Percentiles rank a stretch among this genome's conserved stretches.
Evolutionary conservation across 2,329 filamentous ascomycete species (phyloP).

Genomic region (Talaromyces sp.): DNA sequence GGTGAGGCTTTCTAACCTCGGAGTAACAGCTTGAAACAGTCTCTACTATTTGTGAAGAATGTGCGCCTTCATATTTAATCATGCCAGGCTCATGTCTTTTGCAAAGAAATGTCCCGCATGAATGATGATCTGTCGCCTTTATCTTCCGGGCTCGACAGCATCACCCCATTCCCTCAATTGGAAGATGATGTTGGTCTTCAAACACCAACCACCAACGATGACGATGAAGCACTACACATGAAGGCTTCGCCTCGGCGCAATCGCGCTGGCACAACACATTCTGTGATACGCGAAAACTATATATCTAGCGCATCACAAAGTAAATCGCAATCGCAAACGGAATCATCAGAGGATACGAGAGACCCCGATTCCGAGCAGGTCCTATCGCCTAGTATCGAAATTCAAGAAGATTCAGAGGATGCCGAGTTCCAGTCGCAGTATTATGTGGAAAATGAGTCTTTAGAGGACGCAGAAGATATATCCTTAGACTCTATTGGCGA

Average conservation of each 20-base stretch:
- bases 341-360: not conserved
- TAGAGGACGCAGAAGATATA: slow-evolving; percentile 23
- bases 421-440: slow-evolving; percentile 41
- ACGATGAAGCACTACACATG: slow-evolving; percentile 12
- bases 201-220: slow-evolving; percentile 1
- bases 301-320: not conserved
- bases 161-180: slow-evolving; percentile 13
- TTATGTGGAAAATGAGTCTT: slow-evolving; percentile 36
- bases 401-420: slow-evolving; percentile 7
- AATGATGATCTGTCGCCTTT: slow-evolving; percentile 9
- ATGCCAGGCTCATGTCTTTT: not conserved
- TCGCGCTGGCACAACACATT: slow-evolving; percentile 3
- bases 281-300: not conserved
- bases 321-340: not conserved
- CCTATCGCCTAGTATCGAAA: slow-evolving; percentile 8
- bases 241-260: slow-evolving; percentile 2
- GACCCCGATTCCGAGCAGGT: not conserved
- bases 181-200: slow-evolving; percentile 8
- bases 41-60: not conserved
- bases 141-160: slow-evolving; percentile 14
- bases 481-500: slow-evolving; percentile 10
- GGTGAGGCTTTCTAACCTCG: not conserved
- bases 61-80: not conserved
- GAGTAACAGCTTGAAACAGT: not conserved
- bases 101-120: slow-evolving; percentile 7